These are phyloP conservation scores for Henckelia pumila DNA, from an alignment of 257 asterid genomes.

Conservation along the genomic window DNA sequence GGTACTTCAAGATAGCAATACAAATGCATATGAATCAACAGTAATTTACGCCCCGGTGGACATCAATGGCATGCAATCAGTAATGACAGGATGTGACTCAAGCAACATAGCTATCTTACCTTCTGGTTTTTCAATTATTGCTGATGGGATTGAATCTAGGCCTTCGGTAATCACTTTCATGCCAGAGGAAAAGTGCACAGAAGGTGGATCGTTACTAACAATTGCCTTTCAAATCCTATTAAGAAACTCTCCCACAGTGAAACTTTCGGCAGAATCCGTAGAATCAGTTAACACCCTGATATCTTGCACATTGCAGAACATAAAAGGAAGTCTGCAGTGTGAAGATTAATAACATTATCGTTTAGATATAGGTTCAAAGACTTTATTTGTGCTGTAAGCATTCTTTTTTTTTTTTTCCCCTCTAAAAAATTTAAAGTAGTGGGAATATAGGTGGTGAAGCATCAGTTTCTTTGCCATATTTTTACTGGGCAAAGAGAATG, in stretches of 20 bases:
- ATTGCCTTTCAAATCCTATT: conserved; percentile 63
- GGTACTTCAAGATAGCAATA: conserved; percentile 74
- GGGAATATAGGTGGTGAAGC: conserved; percentile 14
- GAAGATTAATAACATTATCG: conserved; percentile 39
- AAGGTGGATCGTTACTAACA: conserved; percentile 78
- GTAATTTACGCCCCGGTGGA: conserved; percentile 76
- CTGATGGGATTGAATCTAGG: conserved; percentile 75
- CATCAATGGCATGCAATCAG: conserved; percentile 61
- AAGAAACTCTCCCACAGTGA: conserved; percentile 47
- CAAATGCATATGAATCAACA: conserved; percentile 60
- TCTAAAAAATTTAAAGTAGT: conserved; percentile 13
- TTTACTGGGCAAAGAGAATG: neutral
- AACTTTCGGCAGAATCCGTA: conserved; percentile 49
- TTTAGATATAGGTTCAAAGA: neutral
- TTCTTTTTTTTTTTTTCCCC: neutral
- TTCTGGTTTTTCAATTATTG: conserved; percentile 75
- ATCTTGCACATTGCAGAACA: conserved; percentile 60
- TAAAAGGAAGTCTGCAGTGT: conserved; percentile 67
- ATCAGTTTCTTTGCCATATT: conserved; percentile 4
- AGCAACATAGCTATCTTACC: conserved; percentile 64
- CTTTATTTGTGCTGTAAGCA: neutral
- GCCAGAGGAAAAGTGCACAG: conserved; percentile 64
- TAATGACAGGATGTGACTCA: conserved; percentile 78
- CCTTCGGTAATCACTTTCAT: conserved; percentile 53
- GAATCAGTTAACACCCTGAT: conserved; percentile 62